Evolutionary conservation across 768 basidiomycete genomes (phyloP).

Genomic region (Lyophyllum shimeji): DNA sequence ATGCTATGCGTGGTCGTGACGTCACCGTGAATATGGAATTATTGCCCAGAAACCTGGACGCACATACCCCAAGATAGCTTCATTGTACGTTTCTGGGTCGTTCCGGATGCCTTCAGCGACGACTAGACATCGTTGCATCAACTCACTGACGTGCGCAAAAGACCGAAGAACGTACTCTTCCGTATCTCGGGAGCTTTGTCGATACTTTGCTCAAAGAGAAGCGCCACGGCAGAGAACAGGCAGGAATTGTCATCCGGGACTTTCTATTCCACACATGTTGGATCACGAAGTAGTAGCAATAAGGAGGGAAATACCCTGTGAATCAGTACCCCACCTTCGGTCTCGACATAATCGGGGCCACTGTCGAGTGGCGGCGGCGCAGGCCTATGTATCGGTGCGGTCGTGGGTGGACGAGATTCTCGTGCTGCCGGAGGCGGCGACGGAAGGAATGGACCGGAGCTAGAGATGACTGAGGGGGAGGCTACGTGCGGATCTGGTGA

Average conservation of each 20-base stretch:
- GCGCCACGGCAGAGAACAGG: conserved; percentile 83
- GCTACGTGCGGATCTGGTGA: background rate
- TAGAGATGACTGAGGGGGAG: conserved; percentile 3
- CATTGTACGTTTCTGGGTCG: conserved; percentile 73
- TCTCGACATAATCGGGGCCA: conserved; percentile 59
- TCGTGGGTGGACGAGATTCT: background rate
- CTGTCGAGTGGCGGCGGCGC: conserved; percentile 7
- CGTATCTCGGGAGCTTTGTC: conserved; percentile 70
- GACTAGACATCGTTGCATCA: conserved; percentile 56
- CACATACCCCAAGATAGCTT: conserved; percentile 82
- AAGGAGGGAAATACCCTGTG: conserved; percentile 54
- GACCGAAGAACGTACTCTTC: conserved; percentile 57
- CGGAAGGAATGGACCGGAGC: conserved; percentile 12
- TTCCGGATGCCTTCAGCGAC: conserved; percentile 79
- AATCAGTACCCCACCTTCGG: conserved; percentile 66
- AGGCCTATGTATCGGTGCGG: conserved; percentile 1
- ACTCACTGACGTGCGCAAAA: too few relatives aligned
- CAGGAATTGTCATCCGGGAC: conserved; percentile 99
- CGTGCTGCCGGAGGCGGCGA: background rate
- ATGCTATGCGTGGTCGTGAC: conserved; percentile 26
- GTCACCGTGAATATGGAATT: background rate
- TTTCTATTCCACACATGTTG: conserved; percentile 23
- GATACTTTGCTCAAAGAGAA: conserved; percentile 84
- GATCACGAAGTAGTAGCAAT: background rate
- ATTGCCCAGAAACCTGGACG: background rate